Conservation (phyloP, 2,329 filamentous ascomycete genomes). For the Zymoseptoria pseudotritici region DNA sequence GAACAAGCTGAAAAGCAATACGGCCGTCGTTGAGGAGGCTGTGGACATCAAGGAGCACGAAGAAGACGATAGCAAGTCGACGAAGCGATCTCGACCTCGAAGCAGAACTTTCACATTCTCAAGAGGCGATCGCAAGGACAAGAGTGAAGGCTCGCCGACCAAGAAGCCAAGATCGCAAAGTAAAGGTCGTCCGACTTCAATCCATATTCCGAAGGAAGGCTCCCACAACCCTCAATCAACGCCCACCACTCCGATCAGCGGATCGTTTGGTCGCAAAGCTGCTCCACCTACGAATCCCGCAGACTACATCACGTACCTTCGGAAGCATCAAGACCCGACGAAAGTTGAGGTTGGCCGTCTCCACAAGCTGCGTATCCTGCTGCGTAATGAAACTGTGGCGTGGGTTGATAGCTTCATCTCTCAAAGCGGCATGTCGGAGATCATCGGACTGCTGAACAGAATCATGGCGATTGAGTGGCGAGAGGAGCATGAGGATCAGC, state of each 20-base stretch:
- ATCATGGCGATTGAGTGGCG: constrained; percentile 96
- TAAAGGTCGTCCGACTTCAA: constrained; percentile 50
- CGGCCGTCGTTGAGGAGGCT: constrained; percentile 17
- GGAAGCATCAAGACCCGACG: constrained; percentile 72
- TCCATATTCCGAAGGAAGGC: constrained; percentile 49
- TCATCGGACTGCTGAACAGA: constrained; percentile 77
- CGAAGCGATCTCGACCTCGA: constrained; percentile 47
- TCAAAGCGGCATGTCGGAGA: constrained; percentile 85
- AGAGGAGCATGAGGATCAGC: constrained; percentile 89
- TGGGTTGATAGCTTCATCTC: constrained; percentile 93
- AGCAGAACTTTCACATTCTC: constrained; percentile 75
- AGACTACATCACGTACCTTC: constrained; percentile 81
- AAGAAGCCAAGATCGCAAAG: constrained; percentile 63
- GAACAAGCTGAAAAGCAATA: constrained; percentile 32
- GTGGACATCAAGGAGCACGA: constrained; percentile 11
- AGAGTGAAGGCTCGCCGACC: constrained; percentile 47
- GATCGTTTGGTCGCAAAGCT: constrained; percentile 22
- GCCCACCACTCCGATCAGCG: constrained; percentile 19
- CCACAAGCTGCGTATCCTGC: constrained; percentile 80
- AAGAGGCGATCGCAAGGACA: constrained; percentile 48
- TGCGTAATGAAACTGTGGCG: constrained; percentile 88
- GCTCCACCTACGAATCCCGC: constrained; percentile 55
- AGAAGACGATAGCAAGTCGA: constrained; percentile 26
- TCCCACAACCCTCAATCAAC: constrained; percentile 8
- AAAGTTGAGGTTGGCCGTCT: constrained; percentile 87